Conservation (phyloP, 805 yeast species). For the Jamesozyma gamospora region DNA sequence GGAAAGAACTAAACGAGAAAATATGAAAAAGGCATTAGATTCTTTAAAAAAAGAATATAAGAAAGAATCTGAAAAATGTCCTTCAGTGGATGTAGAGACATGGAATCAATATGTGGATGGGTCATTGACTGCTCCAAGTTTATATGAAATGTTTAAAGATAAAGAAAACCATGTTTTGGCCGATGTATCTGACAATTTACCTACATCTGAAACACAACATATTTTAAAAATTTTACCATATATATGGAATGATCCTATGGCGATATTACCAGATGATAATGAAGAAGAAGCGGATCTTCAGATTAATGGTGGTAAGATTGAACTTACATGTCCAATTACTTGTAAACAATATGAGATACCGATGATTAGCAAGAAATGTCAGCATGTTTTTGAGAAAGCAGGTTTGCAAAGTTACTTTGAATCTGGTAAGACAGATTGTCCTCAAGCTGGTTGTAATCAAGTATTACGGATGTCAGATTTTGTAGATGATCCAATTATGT, state of each 20-base stretch:
- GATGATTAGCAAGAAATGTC: constrained; percentile 43
- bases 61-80: constrained; percentile 1
- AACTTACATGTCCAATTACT: constrained; percentile 60
- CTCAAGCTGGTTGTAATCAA: constrained; percentile 46
- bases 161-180: neutral
- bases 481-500: constrained; percentile 44
- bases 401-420: constrained; percentile 33
- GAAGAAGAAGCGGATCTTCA: constrained; percentile 50
- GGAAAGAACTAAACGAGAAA: neutral
- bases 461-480: constrained; percentile 31
- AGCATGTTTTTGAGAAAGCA: constrained; percentile 50
- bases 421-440: constrained; percentile 36
- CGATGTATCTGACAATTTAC: neutral
- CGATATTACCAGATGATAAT: constrained; percentile 43
- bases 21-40: neutral
- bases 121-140: constrained; percentile 10
- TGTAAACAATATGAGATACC: constrained; percentile 44
- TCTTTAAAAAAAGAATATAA: neutral
- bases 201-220: constrained; percentile 2
- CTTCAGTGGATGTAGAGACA: neutral
- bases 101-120: constrained; percentile 9
- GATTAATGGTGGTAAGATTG: constrained; percentile 62
- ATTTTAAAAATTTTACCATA: constrained; percentile 36
- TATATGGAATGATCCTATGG: constrained; percentile 49
- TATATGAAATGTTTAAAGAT: constrained; percentile 7